Percentiles rank a stretch among this genome's conserved stretches.
phyloP scores from a whole-genome alignment of 2,329 filamentous ascomycete genomes.

The Didymella exigua region DNA sequence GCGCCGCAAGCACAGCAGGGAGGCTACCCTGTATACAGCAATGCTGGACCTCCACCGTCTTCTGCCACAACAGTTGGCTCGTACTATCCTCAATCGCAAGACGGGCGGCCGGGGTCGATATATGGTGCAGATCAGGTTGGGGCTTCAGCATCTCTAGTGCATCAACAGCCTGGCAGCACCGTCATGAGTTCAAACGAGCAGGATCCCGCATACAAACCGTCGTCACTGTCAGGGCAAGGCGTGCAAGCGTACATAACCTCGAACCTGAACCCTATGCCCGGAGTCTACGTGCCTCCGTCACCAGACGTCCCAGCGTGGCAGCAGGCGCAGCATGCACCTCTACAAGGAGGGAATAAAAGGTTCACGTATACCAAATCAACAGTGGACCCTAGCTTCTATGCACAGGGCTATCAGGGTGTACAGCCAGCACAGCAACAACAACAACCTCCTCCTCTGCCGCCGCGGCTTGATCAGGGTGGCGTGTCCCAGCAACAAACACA shows the following conservation, averaged over 20 bases:
- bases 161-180: constrained; percentile 29
- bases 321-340: constrained; percentile 43
- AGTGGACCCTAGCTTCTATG: constrained; percentile 34
- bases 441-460: constrained; percentile 20
- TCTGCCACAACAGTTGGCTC: constrained; percentile 40
- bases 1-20: constrained; percentile 33
- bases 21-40: constrained; percentile 36
- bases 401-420: constrained; percentile 32
- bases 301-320: constrained; percentile 47
- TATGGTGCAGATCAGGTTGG: constrained; percentile 36
- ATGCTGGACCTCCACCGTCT: constrained; percentile 35
- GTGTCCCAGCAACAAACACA: constrained; percentile 17
- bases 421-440: constrained; percentile 21
- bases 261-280: constrained; percentile 45
- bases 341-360: constrained; percentile 39
- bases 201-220: constrained; percentile 41
- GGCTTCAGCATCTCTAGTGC: constrained; percentile 23
- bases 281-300: constrained; percentile 45
- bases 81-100: constrained; percentile 40
- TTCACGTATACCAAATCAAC: constrained; percentile 41
- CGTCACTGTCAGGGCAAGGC: constrained; percentile 42
- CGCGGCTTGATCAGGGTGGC: constrained; percentile 18
- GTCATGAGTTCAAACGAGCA: constrained; percentile 42
- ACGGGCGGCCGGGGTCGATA: constrained; percentile 34
- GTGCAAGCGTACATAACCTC: constrained; percentile 42